Percentiles rank a stretch among this genome's conserved stretches.
Conservation (phyloP, 2,329 filamentous ascomycete genomes). For the Gyromitra esculenta region DNA sequence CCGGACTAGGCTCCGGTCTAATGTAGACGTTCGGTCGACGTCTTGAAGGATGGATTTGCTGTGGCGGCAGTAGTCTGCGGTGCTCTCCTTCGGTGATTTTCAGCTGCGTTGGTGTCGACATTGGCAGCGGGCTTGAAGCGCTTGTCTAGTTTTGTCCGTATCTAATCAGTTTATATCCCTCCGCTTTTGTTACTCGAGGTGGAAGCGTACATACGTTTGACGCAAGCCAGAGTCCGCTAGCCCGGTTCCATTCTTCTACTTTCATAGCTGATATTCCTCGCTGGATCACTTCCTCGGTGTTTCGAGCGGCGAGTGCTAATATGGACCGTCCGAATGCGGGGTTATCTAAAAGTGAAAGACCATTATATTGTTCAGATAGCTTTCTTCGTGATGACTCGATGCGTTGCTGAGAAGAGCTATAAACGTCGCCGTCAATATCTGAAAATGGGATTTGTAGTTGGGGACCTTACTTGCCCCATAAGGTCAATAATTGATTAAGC, state of each 20-base stretch:
- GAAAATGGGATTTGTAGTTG: neutral
- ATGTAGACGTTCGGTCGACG: conserved; percentile 24
- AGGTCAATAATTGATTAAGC: conserved; percentile 35
- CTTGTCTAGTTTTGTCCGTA: conserved; percentile 13
- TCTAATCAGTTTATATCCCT: too few relatives aligned
- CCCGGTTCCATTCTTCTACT: conserved; percentile 37
- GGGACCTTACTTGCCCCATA: conserved; percentile 40
- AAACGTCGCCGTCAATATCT: neutral
- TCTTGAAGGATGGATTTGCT: conserved; percentile 24
- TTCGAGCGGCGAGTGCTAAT: conserved; percentile 24
- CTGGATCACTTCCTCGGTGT: conserved; percentile 32
- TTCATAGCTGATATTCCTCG: conserved; percentile 34
- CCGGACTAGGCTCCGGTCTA: conserved; percentile 8
- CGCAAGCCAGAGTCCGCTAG: conserved; percentile 12
- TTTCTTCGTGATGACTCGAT: conserved; percentile 29
- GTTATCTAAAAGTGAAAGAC: conserved; percentile 19
- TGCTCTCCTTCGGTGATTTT: conserved; percentile 28
- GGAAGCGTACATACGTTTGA: conserved; percentile 19
- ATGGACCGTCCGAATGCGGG: conserved; percentile 30
- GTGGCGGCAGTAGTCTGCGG: conserved; percentile 1
- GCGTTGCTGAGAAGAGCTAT: conserved; percentile 32
- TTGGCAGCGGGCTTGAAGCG: conserved; percentile 32
- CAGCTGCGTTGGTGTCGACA: conserved; percentile 26
- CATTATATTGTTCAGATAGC: conserved; percentile 23
- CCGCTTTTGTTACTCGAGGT: neutral